Evolutionary conservation across 768 basidiomycete genomes (phyloP).

Genomic region (Mycena polygramma): DNA sequence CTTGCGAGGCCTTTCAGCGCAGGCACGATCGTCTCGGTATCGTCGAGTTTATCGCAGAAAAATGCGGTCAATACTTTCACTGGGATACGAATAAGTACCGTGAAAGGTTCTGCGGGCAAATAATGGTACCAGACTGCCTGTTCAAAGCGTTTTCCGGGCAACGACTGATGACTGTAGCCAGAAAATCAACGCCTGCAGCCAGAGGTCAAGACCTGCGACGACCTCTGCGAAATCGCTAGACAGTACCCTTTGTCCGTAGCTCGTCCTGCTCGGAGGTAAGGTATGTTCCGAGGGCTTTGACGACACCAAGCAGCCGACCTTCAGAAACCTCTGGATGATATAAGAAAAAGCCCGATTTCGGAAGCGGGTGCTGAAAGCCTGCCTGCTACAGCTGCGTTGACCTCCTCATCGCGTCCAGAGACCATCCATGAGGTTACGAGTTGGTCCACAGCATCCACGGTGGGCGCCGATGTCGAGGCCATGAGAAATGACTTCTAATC

Average conservation of each 20-base stretch:
- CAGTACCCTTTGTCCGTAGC: slow-evolving; percentile 82
- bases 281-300: slow-evolving; percentile 89
- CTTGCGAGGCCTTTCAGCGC: slow-evolving; percentile 82
- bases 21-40: slow-evolving; percentile 86
- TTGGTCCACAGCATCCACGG: slow-evolving; percentile 53
- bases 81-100: slow-evolving; percentile 47
- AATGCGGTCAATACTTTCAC: slow-evolving; percentile 88
- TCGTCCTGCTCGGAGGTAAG: slow-evolving; percentile 89
- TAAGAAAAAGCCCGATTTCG: slow-evolving; percentile 5
- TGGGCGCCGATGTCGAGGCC: slow-evolving; percentile 24
- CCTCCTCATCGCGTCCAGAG: slow-evolving; percentile 69
- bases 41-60: slow-evolving; percentile 88
- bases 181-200: slow-evolving; percentile 81
- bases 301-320: slow-evolving; percentile 78
- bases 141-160: slow-evolving; percentile 77
- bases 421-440: slow-evolving; percentile 82
- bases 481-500: background rate
- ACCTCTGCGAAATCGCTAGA: slow-evolving; percentile 15
- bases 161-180: slow-evolving; percentile 76
- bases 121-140: slow-evolving; percentile 80
- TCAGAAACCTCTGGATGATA: slow-evolving; percentile 59
- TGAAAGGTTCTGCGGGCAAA: background rate
- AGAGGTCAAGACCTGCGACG: slow-evolving; percentile 30
- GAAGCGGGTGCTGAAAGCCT: slow-evolving; percentile 42
- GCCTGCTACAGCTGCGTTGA: slow-evolving; percentile 73